A percentile compares a stretch with the other conserved stretches of the same genome.
Conservation (phyloP, 1,284 basidiomycete genomes). For the Takashimella koratensis region DNA sequence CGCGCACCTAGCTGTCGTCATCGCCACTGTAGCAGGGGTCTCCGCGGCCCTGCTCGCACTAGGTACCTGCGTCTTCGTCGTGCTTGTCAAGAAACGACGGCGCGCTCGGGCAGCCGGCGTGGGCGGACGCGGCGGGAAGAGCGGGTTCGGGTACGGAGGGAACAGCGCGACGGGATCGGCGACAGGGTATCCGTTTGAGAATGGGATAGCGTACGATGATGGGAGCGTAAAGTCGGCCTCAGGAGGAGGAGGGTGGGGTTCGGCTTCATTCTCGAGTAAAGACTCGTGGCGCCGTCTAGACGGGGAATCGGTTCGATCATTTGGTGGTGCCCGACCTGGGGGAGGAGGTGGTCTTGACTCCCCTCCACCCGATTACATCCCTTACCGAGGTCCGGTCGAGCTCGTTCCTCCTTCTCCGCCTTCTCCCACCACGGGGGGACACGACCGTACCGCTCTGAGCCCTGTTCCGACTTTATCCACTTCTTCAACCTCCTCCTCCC, state of each 20-base stretch:
- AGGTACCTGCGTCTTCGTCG: not conserved
- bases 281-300: conserved; percentile 10
- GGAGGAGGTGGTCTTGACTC: not conserved
- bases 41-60: not conserved
- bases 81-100: not conserved
- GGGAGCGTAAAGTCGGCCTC: not conserved
- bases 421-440: not conserved
- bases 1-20: conserved; percentile 10
- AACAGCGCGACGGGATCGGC: not conserved
- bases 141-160: not conserved
- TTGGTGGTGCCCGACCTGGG: not conserved
- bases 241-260: not conserved
- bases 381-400: conserved; percentile 35
- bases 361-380: conserved; percentile 36
- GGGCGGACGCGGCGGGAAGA: not conserved
- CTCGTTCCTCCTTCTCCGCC: not conserved
- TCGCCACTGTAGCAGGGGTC: not conserved
- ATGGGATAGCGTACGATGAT: conserved; percentile 10
- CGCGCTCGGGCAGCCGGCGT: too few species aligned
- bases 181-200: conserved; percentile 1
- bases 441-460: not conserved
- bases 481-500: not conserved
- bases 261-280: not conserved
- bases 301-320: not conserved
- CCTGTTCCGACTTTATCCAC: not conserved